Conservation (phyloP, 2,329 filamentous ascomycete species). For the Xylariomycetidae sp. region DNA sequence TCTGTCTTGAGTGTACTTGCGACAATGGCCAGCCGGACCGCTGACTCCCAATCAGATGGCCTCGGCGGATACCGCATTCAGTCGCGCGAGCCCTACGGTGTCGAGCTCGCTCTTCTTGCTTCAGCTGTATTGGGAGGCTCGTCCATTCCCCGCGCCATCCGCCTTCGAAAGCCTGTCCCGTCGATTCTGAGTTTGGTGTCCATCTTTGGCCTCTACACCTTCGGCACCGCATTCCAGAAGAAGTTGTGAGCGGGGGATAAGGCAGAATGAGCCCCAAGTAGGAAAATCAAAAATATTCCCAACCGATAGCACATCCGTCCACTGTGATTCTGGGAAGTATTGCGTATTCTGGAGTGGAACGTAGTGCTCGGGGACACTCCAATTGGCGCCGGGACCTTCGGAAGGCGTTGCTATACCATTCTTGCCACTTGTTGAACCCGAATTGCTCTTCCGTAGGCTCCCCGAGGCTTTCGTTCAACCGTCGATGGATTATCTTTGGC, state of each 20-base stretch:
- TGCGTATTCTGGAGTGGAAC: too few relatives aligned
- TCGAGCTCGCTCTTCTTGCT: constrained; percentile 84
- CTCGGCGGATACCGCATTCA: constrained; percentile 77
- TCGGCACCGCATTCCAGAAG: constrained; percentile 61
- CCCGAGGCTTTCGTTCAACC: constrained; percentile 1
- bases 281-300: too few relatives aligned
- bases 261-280: too few relatives aligned
- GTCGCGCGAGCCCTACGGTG: constrained; percentile 68
- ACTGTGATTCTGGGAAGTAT: too few relatives aligned
- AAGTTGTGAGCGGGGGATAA: constrained; percentile 26
- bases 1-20: constrained; percentile 1
- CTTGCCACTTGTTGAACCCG: too few relatives aligned
- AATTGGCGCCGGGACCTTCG: too few relatives aligned
- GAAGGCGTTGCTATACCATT: too few relatives aligned
- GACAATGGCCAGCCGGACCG: background rate
- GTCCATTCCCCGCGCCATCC: constrained; percentile 80
- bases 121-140: constrained; percentile 79
- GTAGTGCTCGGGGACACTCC: too few relatives aligned
- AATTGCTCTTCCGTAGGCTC: too few relatives aligned
- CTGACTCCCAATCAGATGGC: constrained; percentile 45
- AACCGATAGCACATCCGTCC: too few relatives aligned
- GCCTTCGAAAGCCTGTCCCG: constrained; percentile 77
- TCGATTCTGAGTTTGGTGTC: constrained; percentile 73
- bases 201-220: constrained; percentile 70
- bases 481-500: too few relatives aligned